Evolutionary conservation across 345 rosid species (phyloP), one percentile per base, ranked within the genome.

Genomic region (Diplotaxis tenuifolia): DNA sequence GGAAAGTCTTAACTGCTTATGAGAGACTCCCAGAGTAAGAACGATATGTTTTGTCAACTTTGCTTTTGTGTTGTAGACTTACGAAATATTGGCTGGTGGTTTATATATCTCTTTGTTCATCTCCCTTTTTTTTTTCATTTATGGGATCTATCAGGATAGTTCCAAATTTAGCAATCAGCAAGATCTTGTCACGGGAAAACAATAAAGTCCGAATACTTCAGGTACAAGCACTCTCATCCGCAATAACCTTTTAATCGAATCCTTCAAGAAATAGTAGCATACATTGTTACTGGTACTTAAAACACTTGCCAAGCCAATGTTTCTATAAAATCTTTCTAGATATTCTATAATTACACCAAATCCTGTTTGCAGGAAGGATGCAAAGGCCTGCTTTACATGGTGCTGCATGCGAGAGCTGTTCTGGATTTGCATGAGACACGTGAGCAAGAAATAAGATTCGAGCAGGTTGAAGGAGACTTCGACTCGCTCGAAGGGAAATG

Each of bases 21-120:
- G 96, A 91, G 82, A 94, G 87, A 79, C 97, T 91, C 79, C 96
- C 99, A 18, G 99, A 94, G 99, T 94, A 85, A 75, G 86, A 68
- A 65, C 69, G 0, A 9, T 50, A 61, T 36, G 29, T 12, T 18
- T 55, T 22, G 66, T 63, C 61, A 45, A 56, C 5, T 61, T 57
- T 75, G 62, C 34, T 23, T 67, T 11, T 23, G 62, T 49, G 23
- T 34, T 52, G n/a, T n/a, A 23, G 32, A 36, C 19, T 75, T 60
- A 40, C 19, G n/a, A 19, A 7, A 25, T 25, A 11, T 0, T 64
- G 67, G 72, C 10, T 58, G 36, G 29, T 21, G 3, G 18, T 54
- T 64, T 64, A 64, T 29, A 11, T 14, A 57, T 62, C 28, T 38
- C 55, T 45, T n/a, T 23, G 55, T 47, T 70, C 31, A 40, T 70